Evolutionary conservation across 345 rosid species (phyloP), one percentile per base, ranked within the genome.

Genomic region (Erodium maritimum): DNA sequence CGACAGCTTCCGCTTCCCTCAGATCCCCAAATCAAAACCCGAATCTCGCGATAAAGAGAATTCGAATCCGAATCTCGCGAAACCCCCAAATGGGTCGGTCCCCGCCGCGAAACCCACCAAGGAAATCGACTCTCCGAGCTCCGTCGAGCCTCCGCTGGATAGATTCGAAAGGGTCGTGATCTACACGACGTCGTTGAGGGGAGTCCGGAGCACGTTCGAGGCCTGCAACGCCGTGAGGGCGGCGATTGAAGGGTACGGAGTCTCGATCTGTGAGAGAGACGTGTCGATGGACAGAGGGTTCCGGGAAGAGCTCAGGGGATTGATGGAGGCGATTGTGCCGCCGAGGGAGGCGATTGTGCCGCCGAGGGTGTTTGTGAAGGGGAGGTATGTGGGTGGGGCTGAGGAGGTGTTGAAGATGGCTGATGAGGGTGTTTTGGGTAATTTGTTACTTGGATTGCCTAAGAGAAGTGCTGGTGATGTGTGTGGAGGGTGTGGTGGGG

Each of bases 231-330:
- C 86, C 0, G 86, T 85, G 42, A 68, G 86, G 45, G 75, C 80
- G 0, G 78, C 81, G 19, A 56, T 85, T 21, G 86, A 81, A 62
- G 81, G 76, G 19, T 78, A 69, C 13, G 83, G 82, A 21, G 77
- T 87, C 1, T 58, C 17, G 23, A 61, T 78, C 5, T 75, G 73
- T 45, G 95, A 85, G 77, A 76, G 93, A 59, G 98, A 91, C 52
- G 83, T 91, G 20, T 86, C 99, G 2, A 84, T 91, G 85, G 86
- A 91, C 34, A 57, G 81, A 55, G 91, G 86, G 34, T 89, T 77
- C 45, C 82, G 72, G 59, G 88, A 87, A 37, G 90, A 87, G 72
- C 75, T 90, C 23, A 65, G 71, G 76, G 70, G 68, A 37, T 54
- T 82, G 21, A 67, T 79, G 77, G 77, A 54, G 11, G 76, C 65